These are phyloP conservation scores for Geosmithia morbida DNA, from an alignment of 2,329 filamentous ascomycete species.

Conservation along the genomic window DNA sequence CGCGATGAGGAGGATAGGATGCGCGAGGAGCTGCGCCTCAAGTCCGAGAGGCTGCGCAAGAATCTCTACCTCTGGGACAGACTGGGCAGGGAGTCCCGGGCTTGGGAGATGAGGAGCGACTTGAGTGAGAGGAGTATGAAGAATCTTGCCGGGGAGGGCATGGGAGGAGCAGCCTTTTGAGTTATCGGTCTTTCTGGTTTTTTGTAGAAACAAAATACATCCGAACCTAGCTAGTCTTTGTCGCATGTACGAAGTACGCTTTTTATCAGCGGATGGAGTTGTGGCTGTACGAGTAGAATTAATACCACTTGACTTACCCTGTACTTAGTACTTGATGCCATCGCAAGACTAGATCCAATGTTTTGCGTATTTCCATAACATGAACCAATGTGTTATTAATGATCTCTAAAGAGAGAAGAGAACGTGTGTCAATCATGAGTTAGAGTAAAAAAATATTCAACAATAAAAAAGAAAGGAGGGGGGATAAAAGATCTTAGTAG, in stretches of 20 bases:
- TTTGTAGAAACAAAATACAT: too few species aligned
- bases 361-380: too few species aligned
- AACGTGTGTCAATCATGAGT: too few species aligned
- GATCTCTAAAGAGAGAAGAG: too few species aligned
- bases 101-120: conserved; percentile 40
- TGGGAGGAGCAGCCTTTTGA: conserved; percentile 40
- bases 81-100: conserved; percentile 36
- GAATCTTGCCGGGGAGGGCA: conserved; percentile 39
- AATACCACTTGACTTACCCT: neutral
- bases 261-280: neutral
- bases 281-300: neutral
- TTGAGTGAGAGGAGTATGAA: conserved; percentile 41
- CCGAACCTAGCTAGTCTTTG: too few species aligned
- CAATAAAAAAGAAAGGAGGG: too few species aligned
- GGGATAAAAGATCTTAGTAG: too few species aligned
- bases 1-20: conserved; percentile 44
- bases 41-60: conserved; percentile 39
- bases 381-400: too few species aligned
- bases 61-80: conserved; percentile 38
- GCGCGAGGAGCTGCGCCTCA: conserved; percentile 34
- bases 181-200: neutral
- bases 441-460: too few species aligned
- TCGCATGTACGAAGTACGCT: too few species aligned
- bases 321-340: neutral
- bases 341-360: neutral